A percentile compares a stretch with the other conserved stretches of the same genome.
Evolutionary conservation across 2,329 filamentous ascomycete genomes (phyloP).

Genomic region (Rhynchosporium agropyri): DNA sequence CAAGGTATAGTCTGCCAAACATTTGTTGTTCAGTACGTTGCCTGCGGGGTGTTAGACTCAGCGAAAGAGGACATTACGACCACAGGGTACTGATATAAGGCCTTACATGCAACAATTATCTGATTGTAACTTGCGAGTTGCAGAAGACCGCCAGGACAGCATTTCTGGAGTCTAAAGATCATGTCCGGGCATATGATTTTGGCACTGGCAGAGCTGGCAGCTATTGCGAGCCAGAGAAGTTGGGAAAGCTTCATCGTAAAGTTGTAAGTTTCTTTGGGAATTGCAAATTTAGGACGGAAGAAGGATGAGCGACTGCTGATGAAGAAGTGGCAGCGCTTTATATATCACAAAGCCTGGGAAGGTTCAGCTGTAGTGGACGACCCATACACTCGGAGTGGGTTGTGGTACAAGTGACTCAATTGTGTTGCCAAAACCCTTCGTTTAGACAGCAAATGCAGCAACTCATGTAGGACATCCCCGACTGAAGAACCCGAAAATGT

Average conservation of each 20-base stretch:
- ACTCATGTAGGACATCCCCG: neutral
- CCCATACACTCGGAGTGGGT: neutral
- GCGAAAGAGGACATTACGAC: neutral
- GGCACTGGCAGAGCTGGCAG: neutral
- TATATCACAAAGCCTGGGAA: neutral
- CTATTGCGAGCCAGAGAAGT: neutral
- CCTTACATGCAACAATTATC: conserved; percentile 4
- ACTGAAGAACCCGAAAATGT: neutral
- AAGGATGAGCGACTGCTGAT: too few relatives aligned
- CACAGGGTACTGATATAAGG: neutral
- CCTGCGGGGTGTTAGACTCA: neutral
- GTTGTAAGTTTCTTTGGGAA: neutral
- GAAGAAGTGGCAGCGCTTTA: neutral
- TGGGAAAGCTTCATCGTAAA: neutral
- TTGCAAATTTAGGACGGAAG: too few relatives aligned
- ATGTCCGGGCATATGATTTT: conserved; percentile 5
- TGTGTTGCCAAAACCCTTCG: neutral
- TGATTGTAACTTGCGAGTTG: neutral
- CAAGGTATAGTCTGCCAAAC: neutral
- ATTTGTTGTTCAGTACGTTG: neutral
- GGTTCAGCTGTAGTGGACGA: neutral
- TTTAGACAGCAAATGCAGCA: neutral
- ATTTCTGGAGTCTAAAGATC: neutral
- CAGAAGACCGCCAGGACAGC: conserved; percentile 12
- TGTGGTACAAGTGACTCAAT: conserved; percentile 4